phyloP scores from a whole-genome alignment of 257 asterid genomes.

The Scutellaria baicalensis region DNA sequence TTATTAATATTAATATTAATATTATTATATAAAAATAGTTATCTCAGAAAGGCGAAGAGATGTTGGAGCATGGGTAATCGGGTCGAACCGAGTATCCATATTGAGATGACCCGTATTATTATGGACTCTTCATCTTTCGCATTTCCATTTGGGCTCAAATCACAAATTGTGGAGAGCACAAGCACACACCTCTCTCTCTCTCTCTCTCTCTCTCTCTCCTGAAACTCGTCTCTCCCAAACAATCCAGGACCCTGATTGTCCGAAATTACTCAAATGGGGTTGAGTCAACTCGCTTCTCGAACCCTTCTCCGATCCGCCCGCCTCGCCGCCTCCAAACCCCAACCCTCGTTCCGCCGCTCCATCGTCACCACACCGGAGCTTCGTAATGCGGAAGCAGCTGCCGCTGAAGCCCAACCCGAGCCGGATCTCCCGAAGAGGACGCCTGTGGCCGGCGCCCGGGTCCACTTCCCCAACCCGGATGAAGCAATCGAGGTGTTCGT shows the following conservation, averaged over 20 bases:
- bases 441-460: constrained; percentile 72
- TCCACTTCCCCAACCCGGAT: constrained; percentile 78
- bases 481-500: constrained; percentile 89
- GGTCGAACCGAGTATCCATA: neutral
- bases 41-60: too few species aligned
- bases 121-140: neutral
- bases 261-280: constrained; percentile 39
- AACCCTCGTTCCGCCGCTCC: constrained; percentile 45
- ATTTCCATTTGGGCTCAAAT: neutral
- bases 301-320: constrained; percentile 55
- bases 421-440: constrained; percentile 62
- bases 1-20: too few species aligned
- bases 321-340: constrained; percentile 26
- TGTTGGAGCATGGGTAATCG: neutral
- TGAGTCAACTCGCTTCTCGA: constrained; percentile 65
- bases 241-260: constrained; percentile 5
- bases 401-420: constrained; percentile 37
- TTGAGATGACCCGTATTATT: constrained; percentile 1
- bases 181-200: neutral
- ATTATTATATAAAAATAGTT: too few species aligned
- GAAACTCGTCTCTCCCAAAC: constrained; percentile 5
- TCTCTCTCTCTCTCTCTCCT: neutral
- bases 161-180: constrained; percentile 23
- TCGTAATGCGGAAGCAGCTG: constrained; percentile 62
- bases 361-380: constrained; percentile 78